Evolutionary conservation across 2,329 filamentous ascomycete genomes (phyloP).

Genomic region (Thelonectria rubi): DNA sequence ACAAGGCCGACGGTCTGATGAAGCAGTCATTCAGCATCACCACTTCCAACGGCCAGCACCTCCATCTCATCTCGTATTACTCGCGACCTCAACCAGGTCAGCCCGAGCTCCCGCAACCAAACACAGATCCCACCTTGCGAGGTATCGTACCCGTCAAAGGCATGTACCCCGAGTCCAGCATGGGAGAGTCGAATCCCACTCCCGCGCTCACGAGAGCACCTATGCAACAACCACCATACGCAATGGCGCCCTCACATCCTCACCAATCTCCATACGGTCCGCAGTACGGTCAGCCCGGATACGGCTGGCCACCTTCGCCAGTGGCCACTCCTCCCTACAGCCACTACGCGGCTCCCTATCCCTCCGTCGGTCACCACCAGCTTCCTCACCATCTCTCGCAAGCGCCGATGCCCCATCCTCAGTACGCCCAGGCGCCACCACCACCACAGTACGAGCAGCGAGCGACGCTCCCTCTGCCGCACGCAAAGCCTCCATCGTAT

Average conservation of each 20-base stretch:
- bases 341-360: slow-evolving; percentile 55
- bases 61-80: slow-evolving; percentile 98
- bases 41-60: slow-evolving; percentile 84
- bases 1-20: slow-evolving; percentile 97
- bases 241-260: slow-evolving; percentile 48
- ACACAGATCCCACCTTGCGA: slow-evolving; percentile 79
- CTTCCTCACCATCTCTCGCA: slow-evolving; percentile 45
- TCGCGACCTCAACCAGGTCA: slow-evolving; percentile 79
- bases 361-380: slow-evolving; percentile 42
- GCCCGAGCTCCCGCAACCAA: slow-evolving; percentile 80
- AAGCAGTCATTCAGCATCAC: slow-evolving; percentile 99
- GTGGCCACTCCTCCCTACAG: slow-evolving; percentile 63
- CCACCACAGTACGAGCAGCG: slow-evolving; percentile 48
- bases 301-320: slow-evolving; percentile 66
- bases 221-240: slow-evolving; percentile 60
- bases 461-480: slow-evolving; percentile 50
- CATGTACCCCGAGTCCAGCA: slow-evolving; percentile 95
- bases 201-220: slow-evolving; percentile 83
- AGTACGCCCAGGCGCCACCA: slow-evolving; percentile 40
- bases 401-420: slow-evolving; percentile 38
- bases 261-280: slow-evolving; percentile 47
- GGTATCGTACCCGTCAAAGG: slow-evolving; percentile 89
- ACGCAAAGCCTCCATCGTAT: slow-evolving; percentile 42
- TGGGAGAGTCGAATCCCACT: slow-evolving; percentile 83
- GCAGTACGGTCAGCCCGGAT: slow-evolving; percentile 55